Base-by-base conservation (phyloP, 148 eudicot genomes). In the Fagopyrum tataricum region DNA sequence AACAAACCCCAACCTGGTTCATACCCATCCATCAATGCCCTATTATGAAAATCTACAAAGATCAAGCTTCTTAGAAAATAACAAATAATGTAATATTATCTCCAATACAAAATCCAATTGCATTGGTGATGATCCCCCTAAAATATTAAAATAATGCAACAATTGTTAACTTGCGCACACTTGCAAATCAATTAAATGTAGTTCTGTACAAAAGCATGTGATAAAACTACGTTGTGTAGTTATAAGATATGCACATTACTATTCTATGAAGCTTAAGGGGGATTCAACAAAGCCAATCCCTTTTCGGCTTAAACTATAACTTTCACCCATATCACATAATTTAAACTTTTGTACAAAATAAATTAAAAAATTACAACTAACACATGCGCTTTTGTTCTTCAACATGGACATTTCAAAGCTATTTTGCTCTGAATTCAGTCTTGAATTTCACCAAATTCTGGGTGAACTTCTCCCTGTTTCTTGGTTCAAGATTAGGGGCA, bases 401-500 rank as follows among this genome's bases (percentile, higher is more conserved):
- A 37, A 18, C 69, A 64, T 64, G 69, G 56, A n/a, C 14, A 48
- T 48, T 51, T 4, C n/a, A 6, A 26, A 26, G 49, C 51, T 69
- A 82, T 72, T 73, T 82, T 44, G 76, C 77, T 44, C 79, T 85
- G 40, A 84, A 86, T 73, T 82, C 85, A 41, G 75, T 83, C 88
- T 78, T 81, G 75, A 86, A 86, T 70, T 71, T 80, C 44, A 80
- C 73, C 71, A 88, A 58, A 72, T 86, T 86, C 67, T 76, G 81
- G 18, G 81, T 80, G 71, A 88, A 86, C 78, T 70, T 84, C 52
- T 86, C 90, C 81, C 88, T 78, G 78, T 84, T 88, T 77, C 51
- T 77, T 12, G 82, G 8, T 20, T 85, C 92, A 26, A 88, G 75
- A 61, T 78, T 76, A 53, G 81, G 79, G 44, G 82, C 74, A 4